Base-by-base conservation (phyloP, 495 filamentous ascomycete species). In the Astrothelium subdiscretum region DNA sequence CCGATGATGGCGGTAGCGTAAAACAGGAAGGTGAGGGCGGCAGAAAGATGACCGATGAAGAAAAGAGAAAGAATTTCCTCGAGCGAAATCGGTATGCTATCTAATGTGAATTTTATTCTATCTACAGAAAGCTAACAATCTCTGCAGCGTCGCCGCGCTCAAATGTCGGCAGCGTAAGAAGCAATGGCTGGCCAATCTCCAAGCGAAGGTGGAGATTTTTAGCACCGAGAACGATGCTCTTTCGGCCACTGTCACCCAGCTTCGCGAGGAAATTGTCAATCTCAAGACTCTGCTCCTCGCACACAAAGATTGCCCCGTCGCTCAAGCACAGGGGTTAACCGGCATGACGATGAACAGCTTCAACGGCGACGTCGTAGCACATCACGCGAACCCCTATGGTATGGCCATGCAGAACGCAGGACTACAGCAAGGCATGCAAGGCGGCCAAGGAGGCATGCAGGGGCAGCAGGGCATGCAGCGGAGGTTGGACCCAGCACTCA, bases 81-180 rank as follows among this genome's bases (percentile, higher is more conserved):
- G 94, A 98, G 68, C 80, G 94, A 32, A 98, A 98, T 73, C 82
- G 94, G 94, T 97, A 83, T 68, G 89, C 79, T 64, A 27, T 13
- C 61, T 60, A 22, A 48, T 15, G 6, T 29, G 15, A 31, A 18
- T 10, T 26, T 6, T 29, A 15, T 6, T 6, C 6, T 4, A 26
- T 35, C 5, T 11, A 12, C 31, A 32, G 29, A 31, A 13, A 10
- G 32, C 22, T 38, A 26, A 11, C 3, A 44, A 26, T 42, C 29
- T 35, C n/a, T 12, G 10, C 66, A 97, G 94, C 71, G 90, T 98
- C 66, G 94, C 94, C 40, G 94, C 94, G 27, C 78, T 98, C 58
- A 98, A 98, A 73, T 98, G 94, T 77, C 87, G 94, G 61, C 94
- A 98, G 73, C 86, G 94, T 5, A 98, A 98, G 80, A 98, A 98